phyloP scores from a whole-genome alignment of 139 green algal species.

The Ettlia oleoabundans region DNA sequence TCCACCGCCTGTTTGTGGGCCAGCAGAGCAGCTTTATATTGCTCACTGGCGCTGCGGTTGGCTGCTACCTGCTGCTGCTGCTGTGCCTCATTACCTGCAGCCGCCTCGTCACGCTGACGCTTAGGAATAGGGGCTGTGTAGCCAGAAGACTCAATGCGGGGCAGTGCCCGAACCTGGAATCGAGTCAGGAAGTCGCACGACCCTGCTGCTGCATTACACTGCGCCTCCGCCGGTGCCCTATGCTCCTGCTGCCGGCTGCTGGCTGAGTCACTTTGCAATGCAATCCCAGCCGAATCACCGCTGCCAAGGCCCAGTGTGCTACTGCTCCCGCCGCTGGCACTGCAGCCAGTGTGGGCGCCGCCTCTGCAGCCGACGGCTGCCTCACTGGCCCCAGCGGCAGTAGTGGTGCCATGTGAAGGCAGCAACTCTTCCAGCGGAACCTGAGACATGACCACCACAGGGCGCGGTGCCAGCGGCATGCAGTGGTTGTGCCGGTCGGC shows the following conservation, averaged over 20 bases:
- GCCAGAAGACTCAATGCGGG: neutral
- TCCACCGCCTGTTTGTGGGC: neutral
- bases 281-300: no score
- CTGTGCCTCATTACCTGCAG: neutral
- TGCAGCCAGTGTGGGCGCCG: neutral
- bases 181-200: conserved; percentile 13
- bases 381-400: no score
- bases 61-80: conserved; percentile 4
- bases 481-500: conserved; percentile 47
- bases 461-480: conserved; percentile 7
- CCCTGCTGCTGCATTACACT: neutral
- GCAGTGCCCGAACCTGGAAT: neutral
- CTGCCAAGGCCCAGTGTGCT: neutral
- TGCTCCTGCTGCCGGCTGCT: no score
- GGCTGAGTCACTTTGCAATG: no score
- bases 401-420: neutral
- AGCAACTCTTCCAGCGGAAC: neutral
- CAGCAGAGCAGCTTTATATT: conserved; percentile 12
- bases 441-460: neutral
- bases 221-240: no score
- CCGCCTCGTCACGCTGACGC: conserved; percentile 8
- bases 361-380: no score
- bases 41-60: neutral
- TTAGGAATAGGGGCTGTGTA: conserved; percentile 10
- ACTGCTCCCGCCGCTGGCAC: neutral